These are phyloP conservation scores for Epichloe elymi DNA, from an alignment of 2,329 filamentous ascomycete species.

Conservation along the genomic window DNA sequence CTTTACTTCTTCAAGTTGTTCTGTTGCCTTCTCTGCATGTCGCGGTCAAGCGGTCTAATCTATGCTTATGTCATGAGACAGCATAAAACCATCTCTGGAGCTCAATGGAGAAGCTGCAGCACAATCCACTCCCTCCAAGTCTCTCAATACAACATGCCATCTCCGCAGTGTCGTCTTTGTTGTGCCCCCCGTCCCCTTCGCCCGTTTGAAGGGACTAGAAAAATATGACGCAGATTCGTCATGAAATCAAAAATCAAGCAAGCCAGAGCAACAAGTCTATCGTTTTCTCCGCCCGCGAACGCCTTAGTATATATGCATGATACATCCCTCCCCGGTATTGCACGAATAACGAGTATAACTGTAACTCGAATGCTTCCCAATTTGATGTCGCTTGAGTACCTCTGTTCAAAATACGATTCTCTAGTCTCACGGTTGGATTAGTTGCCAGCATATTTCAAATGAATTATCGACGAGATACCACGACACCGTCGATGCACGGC, in stretches of 20 bases:
- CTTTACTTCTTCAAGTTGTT: not conserved
- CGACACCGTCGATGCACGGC: not conserved
- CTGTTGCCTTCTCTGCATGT: not conserved
- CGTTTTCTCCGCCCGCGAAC: constrained; percentile 5
- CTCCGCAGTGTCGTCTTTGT: not conserved
- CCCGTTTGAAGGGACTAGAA: not conserved
- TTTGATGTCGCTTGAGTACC: not conserved
- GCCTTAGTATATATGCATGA: constrained; percentile 6
- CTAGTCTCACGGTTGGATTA: not conserved
- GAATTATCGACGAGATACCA: not conserved
- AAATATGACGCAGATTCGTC: not conserved
- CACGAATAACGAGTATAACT: not conserved
- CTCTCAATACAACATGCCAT: not conserved
- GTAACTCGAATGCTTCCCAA: not conserved
- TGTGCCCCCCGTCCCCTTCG: not conserved
- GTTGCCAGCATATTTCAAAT: not conserved
- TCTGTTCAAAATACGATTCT: not conserved
- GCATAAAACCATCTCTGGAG: not conserved
- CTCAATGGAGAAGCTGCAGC: not conserved
- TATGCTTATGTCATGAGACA: not conserved
- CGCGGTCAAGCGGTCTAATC: not conserved
- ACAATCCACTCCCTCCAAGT: not conserved
- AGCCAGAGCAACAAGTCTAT: constrained; percentile 6
- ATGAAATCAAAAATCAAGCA: not conserved
- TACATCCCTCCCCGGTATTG: constrained; percentile 2